These are phyloP conservation scores for Nothophaeocryptopus gaeumannii DNA, from an alignment of 2,329 filamentous ascomycete genomes.

Conservation along the genomic window DNA sequence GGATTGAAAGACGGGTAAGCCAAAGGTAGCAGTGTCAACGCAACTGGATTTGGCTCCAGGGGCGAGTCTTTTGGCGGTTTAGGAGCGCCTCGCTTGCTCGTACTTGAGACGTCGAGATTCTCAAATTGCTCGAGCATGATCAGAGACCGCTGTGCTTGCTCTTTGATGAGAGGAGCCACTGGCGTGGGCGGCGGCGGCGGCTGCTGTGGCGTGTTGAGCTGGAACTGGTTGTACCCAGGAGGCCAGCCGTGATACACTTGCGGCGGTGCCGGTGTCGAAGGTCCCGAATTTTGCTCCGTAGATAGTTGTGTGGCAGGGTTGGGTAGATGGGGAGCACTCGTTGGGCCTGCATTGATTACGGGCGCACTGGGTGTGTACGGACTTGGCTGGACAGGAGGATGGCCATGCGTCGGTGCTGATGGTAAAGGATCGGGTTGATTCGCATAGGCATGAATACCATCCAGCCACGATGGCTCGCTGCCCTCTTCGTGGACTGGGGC, in stretches of 20 bases:
- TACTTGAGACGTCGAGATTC: conserved; percentile 29
- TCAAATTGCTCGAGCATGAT: conserved; percentile 36
- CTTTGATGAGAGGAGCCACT: conserved; percentile 28
- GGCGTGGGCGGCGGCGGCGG: conserved; percentile 22
- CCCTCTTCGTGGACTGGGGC: neutral
- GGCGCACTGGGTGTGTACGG: conserved; percentile 21
- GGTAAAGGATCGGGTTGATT: conserved; percentile 24
- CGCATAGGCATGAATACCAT: conserved; percentile 47
- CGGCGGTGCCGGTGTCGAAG: conserved; percentile 7
- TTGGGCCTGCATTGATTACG: conserved; percentile 14
- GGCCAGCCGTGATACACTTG: conserved; percentile 21
- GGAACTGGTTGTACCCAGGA: conserved; percentile 17
- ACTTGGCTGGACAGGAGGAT: neutral
- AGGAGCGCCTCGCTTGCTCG: conserved; percentile 20
- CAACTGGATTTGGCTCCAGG: conserved; percentile 55
- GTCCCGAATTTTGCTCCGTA: neutral
- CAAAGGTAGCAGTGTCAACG: conserved; percentile 54
- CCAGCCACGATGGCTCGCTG: conserved; percentile 37
- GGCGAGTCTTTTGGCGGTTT: conserved; percentile 20
- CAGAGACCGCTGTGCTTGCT: conserved; percentile 35
- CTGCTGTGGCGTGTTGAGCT: conserved; percentile 19
- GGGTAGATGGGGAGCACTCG: conserved; percentile 3
- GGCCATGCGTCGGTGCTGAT: conserved; percentile 16
- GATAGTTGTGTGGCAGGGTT: conserved; percentile 15
- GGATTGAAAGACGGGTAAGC: conserved; percentile 53